Percentiles rank a stretch among this genome's conserved stretches.
Evolutionary conservation across 2,329 filamentous ascomycete species (phyloP).

Genomic region (Chaetomiaceae sp.): DNA sequence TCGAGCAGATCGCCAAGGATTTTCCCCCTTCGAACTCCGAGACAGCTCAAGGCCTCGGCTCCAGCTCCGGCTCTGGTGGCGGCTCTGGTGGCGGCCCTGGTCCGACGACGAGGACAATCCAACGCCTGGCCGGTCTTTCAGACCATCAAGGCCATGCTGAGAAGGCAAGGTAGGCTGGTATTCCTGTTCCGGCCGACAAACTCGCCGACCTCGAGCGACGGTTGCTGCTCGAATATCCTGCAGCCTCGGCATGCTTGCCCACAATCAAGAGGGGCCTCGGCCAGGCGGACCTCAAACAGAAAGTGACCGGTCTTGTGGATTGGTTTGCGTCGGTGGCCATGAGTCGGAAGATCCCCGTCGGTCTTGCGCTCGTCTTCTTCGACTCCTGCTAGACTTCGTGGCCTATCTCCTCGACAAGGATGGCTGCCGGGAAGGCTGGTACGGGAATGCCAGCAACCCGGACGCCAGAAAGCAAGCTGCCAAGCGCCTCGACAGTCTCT

Average conservation of each 20-base stretch:
- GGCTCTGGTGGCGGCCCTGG: neutral
- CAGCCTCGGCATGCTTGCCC: slow-evolving; percentile 1
- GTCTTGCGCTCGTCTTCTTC: slow-evolving; percentile 5
- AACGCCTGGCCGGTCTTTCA: slow-evolving; percentile 3
- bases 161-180: slow-evolving; percentile 6
- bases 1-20: slow-evolving; percentile 1
- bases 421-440: neutral
- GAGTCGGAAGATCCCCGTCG: slow-evolving; percentile 5
- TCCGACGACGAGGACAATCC: neutral
- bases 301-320: slow-evolving; percentile 4
- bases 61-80: neutral
- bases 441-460: neutral
- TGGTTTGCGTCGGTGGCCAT: slow-evolving; percentile 5
- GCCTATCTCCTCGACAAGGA: slow-evolving; percentile 4
- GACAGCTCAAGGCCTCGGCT: neutral
- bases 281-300: neutral
- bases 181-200: slow-evolving; percentile 1
- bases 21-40: slow-evolving; percentile 2
- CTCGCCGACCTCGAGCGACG: slow-evolving; percentile 7
- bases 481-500: slow-evolving; percentile 5
- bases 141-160: slow-evolving; percentile 1
- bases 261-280: slow-evolving; percentile 2
- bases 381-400: slow-evolving; percentile 3
- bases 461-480: slow-evolving; percentile 1
- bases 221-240: slow-evolving; percentile 6